phyloP scores from a whole-genome alignment of 192 early-diverging fungal genomes.

The Podila horticola region DNA sequence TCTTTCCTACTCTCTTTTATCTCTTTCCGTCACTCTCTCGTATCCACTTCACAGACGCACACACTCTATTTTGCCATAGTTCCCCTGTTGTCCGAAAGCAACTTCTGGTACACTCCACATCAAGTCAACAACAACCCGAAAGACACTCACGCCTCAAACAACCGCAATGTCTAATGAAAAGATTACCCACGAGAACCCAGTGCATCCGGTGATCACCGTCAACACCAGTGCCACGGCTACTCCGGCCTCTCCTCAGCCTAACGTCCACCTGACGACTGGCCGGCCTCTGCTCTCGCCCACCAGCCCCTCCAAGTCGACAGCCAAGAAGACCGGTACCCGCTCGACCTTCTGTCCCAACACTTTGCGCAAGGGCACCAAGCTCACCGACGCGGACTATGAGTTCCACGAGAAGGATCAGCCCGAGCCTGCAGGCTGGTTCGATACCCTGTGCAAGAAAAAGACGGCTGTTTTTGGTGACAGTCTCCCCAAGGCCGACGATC shows the following conservation, averaged over 20 bases:
- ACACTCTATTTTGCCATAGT: too few relatives aligned
- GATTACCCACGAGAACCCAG: background rate
- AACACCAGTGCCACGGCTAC: slow-evolving; percentile 10
- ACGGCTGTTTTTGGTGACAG: slow-evolving; percentile 16
- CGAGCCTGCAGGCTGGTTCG: slow-evolving; percentile 25
- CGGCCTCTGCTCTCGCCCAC: slow-evolving; percentile 4
- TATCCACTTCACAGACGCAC: background rate
- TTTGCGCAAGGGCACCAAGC: slow-evolving; percentile 14
- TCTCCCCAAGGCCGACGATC: slow-evolving; percentile 8
- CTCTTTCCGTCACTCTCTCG: background rate
- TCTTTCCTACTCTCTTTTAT: too few relatives aligned
- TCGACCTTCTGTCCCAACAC: slow-evolving; percentile 43
- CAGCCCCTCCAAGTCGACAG: slow-evolving; percentile 11
- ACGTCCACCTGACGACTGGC: background rate
- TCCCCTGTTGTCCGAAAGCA: background rate
- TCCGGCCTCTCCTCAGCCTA: background rate
- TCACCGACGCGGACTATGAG: slow-evolving; percentile 19
- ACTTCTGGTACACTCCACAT: too few relatives aligned
- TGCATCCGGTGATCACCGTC: slow-evolving; percentile 4
- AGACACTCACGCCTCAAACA: background rate
- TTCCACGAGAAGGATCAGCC: slow-evolving; percentile 8
- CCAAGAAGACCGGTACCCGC: slow-evolving; percentile 44
- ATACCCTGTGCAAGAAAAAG: slow-evolving; percentile 28
- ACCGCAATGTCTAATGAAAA: slow-evolving; percentile 17
- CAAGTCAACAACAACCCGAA: background rate